Evolutionary conservation across 1,284 basidiomycete species (phyloP).

Genomic region (Rhodotorula sp.): DNA sequence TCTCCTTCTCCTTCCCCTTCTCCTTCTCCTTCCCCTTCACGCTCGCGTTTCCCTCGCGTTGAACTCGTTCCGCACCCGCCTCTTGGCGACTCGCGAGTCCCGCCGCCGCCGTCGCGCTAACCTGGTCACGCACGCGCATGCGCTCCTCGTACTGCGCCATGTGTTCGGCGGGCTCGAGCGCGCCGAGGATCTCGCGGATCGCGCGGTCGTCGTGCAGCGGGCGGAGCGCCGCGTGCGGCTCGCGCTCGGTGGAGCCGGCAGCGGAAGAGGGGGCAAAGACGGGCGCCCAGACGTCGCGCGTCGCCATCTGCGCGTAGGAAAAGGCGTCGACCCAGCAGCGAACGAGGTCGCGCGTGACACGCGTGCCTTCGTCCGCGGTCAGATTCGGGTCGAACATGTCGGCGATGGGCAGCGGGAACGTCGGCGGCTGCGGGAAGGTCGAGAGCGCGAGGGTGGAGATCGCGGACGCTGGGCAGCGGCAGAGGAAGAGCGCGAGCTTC

Average conservation of each 20-base stretch:
- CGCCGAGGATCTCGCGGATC: conserved; percentile 10
- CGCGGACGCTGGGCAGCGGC: not conserved
- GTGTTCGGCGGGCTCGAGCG: conserved; percentile 1
- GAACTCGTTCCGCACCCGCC: not conserved
- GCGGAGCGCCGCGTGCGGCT: not conserved
- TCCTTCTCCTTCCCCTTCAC: not conserved
- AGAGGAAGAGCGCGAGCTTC: conserved; percentile 26
- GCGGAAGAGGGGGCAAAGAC: not conserved
- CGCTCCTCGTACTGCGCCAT: not conserved
- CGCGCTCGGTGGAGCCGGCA: not conserved
- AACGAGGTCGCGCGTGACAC: conserved; percentile 26
- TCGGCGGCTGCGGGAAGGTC: not conserved
- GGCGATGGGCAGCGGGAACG: not conserved
- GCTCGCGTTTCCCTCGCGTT: not conserved
- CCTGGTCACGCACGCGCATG: not conserved
- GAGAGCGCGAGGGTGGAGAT: not conserved
- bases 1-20: not conserved
- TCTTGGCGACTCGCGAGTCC: not conserved
- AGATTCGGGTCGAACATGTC: not conserved
- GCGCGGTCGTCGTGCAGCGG: conserved; percentile 5
- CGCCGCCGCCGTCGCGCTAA: not conserved
- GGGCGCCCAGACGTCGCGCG: conserved; percentile 10
- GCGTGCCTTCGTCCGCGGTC: conserved; percentile 8
- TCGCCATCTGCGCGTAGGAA: conserved; percentile 20
- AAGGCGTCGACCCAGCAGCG: conserved; percentile 28